Evolutionary conservation across 2,329 filamentous ascomycete genomes (phyloP).

Genomic region (Trichoderma aggressivum): DNA sequence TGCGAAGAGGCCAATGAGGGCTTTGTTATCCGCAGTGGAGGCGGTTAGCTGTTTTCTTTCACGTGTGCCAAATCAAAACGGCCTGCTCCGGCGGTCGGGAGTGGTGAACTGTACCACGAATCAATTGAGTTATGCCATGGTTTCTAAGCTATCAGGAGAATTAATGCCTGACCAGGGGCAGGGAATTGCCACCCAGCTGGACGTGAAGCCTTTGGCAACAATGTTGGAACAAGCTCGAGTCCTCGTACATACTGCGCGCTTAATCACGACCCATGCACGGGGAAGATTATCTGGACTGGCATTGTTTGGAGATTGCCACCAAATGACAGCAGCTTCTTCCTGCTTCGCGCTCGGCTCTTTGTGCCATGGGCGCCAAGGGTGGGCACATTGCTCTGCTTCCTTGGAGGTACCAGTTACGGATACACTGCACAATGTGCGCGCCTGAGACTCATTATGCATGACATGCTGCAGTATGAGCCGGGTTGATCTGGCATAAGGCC

Average conservation of each 20-base stretch:
- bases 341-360: background rate
- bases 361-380: background rate
- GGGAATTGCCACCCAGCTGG: background rate
- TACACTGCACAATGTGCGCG: slow-evolving; percentile 9
- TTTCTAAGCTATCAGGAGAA: background rate
- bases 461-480: slow-evolving; percentile 18
- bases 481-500: slow-evolving; percentile 18
- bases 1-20: slow-evolving; percentile 7
- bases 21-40: slow-evolving; percentile 1
- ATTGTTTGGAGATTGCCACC: background rate
- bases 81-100: slow-evolving; percentile 16
- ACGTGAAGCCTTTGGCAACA: background rate
- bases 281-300: background rate
- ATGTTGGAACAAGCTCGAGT: background rate
- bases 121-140: background rate
- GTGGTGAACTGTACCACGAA: background rate
- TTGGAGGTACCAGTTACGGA: background rate
- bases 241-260: background rate
- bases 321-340: background rate
- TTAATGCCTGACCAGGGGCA: background rate
- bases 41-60: slow-evolving; percentile 1
- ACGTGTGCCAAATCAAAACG: slow-evolving; percentile 11
- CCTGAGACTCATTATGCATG: slow-evolving; percentile 18
- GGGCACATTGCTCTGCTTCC: background rate
- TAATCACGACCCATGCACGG: background rate